Conservation (phyloP, 257 asterid species). For the Verbena officinalis region DNA sequence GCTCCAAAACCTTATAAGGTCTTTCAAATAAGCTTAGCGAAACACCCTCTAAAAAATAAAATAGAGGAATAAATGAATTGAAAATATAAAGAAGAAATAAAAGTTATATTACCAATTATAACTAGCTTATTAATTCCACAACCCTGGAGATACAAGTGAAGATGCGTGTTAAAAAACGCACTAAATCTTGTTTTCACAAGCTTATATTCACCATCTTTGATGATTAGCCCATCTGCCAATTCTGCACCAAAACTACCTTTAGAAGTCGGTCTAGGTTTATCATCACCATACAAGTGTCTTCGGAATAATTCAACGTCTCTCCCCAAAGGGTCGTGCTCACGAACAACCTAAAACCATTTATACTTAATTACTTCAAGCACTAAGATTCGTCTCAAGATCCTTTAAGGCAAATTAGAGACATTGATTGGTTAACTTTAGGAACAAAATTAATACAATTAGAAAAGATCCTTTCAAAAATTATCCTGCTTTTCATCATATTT, state of each 20-base stretch:
- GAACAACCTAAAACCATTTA: constrained; percentile 59
- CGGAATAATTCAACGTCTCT: constrained; percentile 85
- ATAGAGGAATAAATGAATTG: background rate
- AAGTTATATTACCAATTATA: constrained; percentile 53
- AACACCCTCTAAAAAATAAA: too few species aligned
- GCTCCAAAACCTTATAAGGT: too few species aligned
- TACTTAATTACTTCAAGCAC: background rate
- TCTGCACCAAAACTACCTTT: constrained; percentile 85
- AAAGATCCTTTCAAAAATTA: too few species aligned
- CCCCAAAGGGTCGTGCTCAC: constrained; percentile 87
- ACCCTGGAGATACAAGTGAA: constrained; percentile 76
- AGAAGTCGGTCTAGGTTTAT: constrained; percentile 69
- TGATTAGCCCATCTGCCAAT: constrained; percentile 71
- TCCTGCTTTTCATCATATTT: too few species aligned
- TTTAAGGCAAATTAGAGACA: too few species aligned
- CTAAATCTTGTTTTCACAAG: constrained; percentile 89
- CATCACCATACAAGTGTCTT: constrained; percentile 55
- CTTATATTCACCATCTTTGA: constrained; percentile 79
- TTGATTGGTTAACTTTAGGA: too few species aligned
- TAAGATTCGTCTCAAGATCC: background rate
- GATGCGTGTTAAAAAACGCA: constrained; percentile 87
- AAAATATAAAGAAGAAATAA: background rate
- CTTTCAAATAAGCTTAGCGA: too few species aligned
- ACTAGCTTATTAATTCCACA: constrained; percentile 54
- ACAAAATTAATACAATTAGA: too few species aligned